phyloP scores from a whole-genome alignment of 805 yeast genomes.

The Metschnikowia henanensis region DNA sequence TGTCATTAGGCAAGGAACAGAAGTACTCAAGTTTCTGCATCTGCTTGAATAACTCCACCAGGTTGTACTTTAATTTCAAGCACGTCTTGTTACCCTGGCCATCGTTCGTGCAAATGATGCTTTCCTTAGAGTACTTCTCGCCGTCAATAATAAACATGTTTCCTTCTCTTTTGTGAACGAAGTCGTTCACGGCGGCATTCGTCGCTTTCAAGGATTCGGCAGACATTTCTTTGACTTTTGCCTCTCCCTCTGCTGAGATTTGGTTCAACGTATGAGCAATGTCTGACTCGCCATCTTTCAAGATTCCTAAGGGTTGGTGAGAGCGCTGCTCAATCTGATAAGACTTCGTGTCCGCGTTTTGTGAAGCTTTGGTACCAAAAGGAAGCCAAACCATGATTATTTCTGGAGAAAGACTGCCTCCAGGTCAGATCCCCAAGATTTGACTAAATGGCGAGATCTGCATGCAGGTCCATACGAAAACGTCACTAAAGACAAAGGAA shows the following conservation, averaged over 20 bases:
- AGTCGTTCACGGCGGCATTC: constrained; percentile 27
- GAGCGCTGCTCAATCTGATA: constrained; percentile 18
- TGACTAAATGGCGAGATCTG: background rate
- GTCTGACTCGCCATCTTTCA: constrained; percentile 16
- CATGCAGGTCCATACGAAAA: constrained; percentile 1
- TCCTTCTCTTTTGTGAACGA: constrained; percentile 31
- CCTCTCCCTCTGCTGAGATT: constrained; percentile 14
- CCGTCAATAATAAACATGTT: constrained; percentile 44
- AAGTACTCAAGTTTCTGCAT: constrained; percentile 52
- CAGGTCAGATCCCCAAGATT: background rate
- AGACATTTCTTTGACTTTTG: constrained; percentile 10
- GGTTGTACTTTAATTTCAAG: constrained; percentile 40
- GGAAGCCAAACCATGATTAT: constrained; percentile 18
- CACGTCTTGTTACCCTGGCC: constrained; percentile 48
- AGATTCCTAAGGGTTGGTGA: constrained; percentile 15
- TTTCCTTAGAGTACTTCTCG: constrained; percentile 34
- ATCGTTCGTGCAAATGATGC: constrained; percentile 48
- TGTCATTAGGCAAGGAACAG: constrained; percentile 49
- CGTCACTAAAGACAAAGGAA: constrained; percentile 12
- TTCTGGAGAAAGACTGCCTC: background rate
- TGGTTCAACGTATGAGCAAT: constrained; percentile 21
- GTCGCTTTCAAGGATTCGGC: constrained; percentile 13
- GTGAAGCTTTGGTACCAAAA: constrained; percentile 10
- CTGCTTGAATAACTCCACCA: constrained; percentile 44
- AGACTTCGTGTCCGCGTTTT: background rate